Evolutionary conservation across 2,329 filamentous ascomycete genomes (phyloP).

Genomic region (Hypoxylon sp.): DNA sequence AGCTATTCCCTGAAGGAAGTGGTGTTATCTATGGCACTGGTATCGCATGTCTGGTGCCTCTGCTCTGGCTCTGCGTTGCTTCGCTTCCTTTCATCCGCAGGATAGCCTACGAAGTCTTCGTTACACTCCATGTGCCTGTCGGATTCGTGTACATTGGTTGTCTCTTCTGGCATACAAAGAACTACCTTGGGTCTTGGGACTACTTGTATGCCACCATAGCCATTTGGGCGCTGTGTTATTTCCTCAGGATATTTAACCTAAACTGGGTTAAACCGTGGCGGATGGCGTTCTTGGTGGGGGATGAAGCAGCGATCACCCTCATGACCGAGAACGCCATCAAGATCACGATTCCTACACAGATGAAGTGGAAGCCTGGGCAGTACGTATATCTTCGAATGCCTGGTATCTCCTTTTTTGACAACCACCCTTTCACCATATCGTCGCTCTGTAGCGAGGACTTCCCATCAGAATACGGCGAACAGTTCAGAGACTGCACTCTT

Average conservation of each 20-base stretch:
- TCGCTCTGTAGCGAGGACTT: slow-evolving; percentile 95
- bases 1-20: slow-evolving; percentile 75
- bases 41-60: slow-evolving; percentile 83
- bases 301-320: slow-evolving; percentile 90
- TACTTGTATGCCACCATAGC: slow-evolving; percentile 87
- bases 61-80: slow-evolving; percentile 86
- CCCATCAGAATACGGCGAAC: slow-evolving; percentile 89
- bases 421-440: slow-evolving; percentile 95
- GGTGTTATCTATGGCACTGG: slow-evolving; percentile 89
- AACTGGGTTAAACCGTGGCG: slow-evolving; percentile 90
- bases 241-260: slow-evolving; percentile 83
- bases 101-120: slow-evolving; percentile 87
- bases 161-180: slow-evolving; percentile 96
- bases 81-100: slow-evolving; percentile 85
- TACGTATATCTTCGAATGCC: slow-evolving; percentile 97
- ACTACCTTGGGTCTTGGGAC: slow-evolving; percentile 89
- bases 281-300: slow-evolving; percentile 86
- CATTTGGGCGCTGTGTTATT: slow-evolving; percentile 83
- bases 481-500: slow-evolving; percentile 88
- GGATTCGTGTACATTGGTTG: slow-evolving; percentile 85
- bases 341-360: slow-evolving; percentile 92
- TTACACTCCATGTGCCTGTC: slow-evolving; percentile 84
- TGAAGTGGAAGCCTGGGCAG: slow-evolving; percentile 93
- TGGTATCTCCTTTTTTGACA: slow-evolving; percentile 89
- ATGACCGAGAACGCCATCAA: slow-evolving; percentile 97